Evolutionary conservation across 805 yeast species (phyloP).

Genomic region (Spathaspora gorwiae): DNA sequence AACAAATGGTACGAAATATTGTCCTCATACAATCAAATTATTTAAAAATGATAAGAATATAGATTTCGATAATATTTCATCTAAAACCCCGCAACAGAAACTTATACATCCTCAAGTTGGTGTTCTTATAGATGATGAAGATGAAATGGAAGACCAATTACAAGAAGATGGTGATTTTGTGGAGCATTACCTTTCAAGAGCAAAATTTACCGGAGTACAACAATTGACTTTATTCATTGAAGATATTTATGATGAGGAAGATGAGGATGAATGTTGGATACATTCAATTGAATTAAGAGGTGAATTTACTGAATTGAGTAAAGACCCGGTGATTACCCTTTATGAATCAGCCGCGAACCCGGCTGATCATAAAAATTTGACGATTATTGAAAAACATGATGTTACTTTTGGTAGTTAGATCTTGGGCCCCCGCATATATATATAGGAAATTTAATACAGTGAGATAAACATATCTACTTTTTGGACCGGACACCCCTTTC

Average conservation of each 20-base stretch:
- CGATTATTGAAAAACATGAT: conserved; percentile 1
- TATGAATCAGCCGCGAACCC: conserved; percentile 95
- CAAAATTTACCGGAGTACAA: conserved; percentile 64
- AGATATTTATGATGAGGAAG: conserved; percentile 46
- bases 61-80: conserved; percentile 65
- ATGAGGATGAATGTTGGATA: conserved; percentile 47
- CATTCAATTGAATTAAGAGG: conserved; percentile 81
- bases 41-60: conserved; percentile 65
- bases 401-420: conserved; percentile 2
- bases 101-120: conserved; percentile 68
- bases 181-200: conserved; percentile 79
- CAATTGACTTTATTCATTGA: conserved; percentile 66
- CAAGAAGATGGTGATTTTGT: conserved; percentile 51
- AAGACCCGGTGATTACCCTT: conserved; percentile 69
- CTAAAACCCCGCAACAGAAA: conserved; percentile 44
- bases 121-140: conserved; percentile 34
- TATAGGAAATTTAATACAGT: no score
- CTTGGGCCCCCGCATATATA: no score
- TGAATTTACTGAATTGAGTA: conserved; percentile 48
- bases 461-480: no score
- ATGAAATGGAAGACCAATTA: conserved; percentile 27
- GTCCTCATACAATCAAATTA: conserved; percentile 67
- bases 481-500: no score
- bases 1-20: conserved; percentile 54
- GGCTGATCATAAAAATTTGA: conserved; percentile 62